Evolutionary conservation across 768 basidiomycete genomes (phyloP), one percentile per base, ranked within the genome.

Genomic region (Tephrocybe sp.): DNA sequence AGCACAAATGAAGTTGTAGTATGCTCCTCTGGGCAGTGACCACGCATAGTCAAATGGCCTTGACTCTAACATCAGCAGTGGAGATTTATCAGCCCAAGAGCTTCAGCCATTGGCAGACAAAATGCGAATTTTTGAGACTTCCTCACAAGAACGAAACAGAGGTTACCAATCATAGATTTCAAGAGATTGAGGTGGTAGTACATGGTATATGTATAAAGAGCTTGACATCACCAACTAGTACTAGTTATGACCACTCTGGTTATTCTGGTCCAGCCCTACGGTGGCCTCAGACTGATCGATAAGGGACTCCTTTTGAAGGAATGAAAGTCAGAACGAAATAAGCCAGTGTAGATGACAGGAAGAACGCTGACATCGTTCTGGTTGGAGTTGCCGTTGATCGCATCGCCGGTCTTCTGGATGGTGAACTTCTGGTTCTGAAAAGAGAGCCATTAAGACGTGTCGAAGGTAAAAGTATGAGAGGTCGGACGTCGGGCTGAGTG

Each of bases 221-320:
- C n/a, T 25, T n/a, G 24, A 21, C 17, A 4, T 41, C 40, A 20
- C 15, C 37, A 39, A 8, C 15, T 39, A 38, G 45, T 8, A 40
- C 46, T 53, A 57, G 50, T 70, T 67, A 51, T 30, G 20, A n/a
- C n/a, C n/a, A n/a, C n/a, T n/a, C n/a, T n/a, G n/a, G n/a, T n/a
- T n/a, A 17, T 67, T 65, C 50, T 67, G 53, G 44, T 70, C 73
- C 58, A 81, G 62, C 11, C 80, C 80, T 48, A 81, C 62, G 30
- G 77, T 69, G 57, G 76, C 68, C 75, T 81, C 81, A 36, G 79
- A 76, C 72, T 80, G 79, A 63, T 72, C 66, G 17, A 77, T 39
- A 32, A 84, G 30, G 7, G 75, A 76, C 5, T 72, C 69, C 68
- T 76, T 36, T 1, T 50, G 36, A 20, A 20, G n/a, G 17, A 18